Conservation (phyloP, 2,329 filamentous ascomycete genomes). For the Pseudogymnoascus sp. region DNA sequence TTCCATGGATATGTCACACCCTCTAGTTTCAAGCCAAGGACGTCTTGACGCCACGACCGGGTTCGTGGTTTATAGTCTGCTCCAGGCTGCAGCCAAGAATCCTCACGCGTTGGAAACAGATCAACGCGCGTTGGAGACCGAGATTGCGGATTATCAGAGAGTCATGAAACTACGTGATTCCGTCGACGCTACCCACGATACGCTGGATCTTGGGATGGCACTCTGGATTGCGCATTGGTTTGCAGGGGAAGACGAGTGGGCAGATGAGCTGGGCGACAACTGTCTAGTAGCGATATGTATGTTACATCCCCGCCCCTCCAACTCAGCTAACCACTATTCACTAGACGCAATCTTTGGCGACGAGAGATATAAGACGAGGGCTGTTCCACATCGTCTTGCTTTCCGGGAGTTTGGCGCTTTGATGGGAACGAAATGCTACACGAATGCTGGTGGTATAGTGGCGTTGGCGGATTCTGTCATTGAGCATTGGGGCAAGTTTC, state of each 20-base stretch:
- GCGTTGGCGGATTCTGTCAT: neutral
- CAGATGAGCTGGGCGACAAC: constrained; percentile 27
- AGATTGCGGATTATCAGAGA: constrained; percentile 45
- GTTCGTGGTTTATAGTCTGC: constrained; percentile 41
- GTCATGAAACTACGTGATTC: constrained; percentile 40
- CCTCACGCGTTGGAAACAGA: constrained; percentile 37
- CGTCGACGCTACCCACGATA: constrained; percentile 39
- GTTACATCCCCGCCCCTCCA: neutral
- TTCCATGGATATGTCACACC: constrained; percentile 38
- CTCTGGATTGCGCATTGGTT: constrained; percentile 49
- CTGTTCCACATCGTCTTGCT: constrained; percentile 7
- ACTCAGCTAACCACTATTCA: constrained; percentile 11
- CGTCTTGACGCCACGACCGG: constrained; percentile 50
- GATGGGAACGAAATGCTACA: constrained; percentile 9
- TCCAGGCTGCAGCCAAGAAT: constrained; percentile 37
- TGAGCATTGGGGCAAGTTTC: neutral
- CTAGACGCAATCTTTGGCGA: neutral
- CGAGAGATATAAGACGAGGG: neutral
- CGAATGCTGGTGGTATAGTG: neutral
- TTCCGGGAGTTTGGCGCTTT: constrained; percentile 10
- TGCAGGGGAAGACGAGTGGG: constrained; percentile 40
- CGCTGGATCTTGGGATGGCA: constrained; percentile 52
- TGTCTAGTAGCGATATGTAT: neutral
- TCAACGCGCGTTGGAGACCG: constrained; percentile 34
- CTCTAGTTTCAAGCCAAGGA: constrained; percentile 44